Percentiles rank a stretch among this genome's conserved stretches.
Conservation (phyloP, 176 grass and related monocot species). For the Hsuehochloa calcarea region DNA sequence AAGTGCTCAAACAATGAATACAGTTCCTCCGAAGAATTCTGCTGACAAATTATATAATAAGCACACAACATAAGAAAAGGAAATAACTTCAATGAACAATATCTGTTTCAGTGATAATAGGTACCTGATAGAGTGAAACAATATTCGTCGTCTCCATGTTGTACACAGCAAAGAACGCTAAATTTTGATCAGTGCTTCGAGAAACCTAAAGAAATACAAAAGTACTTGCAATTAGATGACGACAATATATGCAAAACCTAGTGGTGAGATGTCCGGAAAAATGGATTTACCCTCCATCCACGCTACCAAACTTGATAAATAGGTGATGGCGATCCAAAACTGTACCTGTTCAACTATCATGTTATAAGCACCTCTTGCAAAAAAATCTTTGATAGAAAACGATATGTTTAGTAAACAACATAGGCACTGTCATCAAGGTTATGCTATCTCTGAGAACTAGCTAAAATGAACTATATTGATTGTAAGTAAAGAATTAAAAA, state of each 20-base stretch:
- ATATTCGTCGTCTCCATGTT: slow-evolving; percentile 99
- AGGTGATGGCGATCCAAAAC: slow-evolving; percentile 95
- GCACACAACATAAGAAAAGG: not conserved
- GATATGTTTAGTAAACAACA: not conserved
- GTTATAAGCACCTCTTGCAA: slow-evolving; percentile 44
- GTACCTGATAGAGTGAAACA: slow-evolving; percentile 91
- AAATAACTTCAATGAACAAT: not conserved
- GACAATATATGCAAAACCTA: slow-evolving; percentile 18
- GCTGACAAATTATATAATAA: slow-evolving; percentile 42
- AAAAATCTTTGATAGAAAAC: slow-evolving; percentile 28
- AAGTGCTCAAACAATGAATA: slow-evolving; percentile 84
- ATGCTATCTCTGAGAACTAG: slow-evolving; percentile 14
- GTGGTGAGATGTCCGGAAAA: slow-evolving; percentile 1
- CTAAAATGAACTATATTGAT: slow-evolving; percentile 18
- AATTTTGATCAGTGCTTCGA: slow-evolving; percentile 69
- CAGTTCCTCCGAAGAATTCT: slow-evolving; percentile 95
- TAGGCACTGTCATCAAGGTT: slow-evolving; percentile 28
- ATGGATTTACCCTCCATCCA: slow-evolving; percentile 79
- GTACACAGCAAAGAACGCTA: slow-evolving; percentile 95
- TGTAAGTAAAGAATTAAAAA: not conserved
- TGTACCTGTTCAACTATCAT: slow-evolving; percentile 83
- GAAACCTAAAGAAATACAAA: slow-evolving; percentile 52
- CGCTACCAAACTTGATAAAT: slow-evolving; percentile 95
- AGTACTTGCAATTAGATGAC: slow-evolving; percentile 22
- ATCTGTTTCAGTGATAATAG: not conserved